Evolutionary conservation across 2,329 filamentous ascomycete species (phyloP).

Genomic region (Cercospora canescens): DNA sequence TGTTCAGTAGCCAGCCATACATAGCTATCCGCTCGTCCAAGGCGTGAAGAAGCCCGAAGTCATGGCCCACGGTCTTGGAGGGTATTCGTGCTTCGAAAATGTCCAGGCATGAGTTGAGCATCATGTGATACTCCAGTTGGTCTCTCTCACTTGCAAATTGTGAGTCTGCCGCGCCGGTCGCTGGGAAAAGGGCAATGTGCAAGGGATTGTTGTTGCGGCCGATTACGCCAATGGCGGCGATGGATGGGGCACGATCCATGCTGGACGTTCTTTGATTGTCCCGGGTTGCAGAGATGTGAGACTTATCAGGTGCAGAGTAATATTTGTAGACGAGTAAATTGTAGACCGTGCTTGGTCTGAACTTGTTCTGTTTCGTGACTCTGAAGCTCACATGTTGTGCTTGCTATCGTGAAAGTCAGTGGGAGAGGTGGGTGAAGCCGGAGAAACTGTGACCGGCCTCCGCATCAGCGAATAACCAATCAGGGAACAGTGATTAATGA

Average conservation of each 20-base stretch:
- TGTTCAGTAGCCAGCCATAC: conserved; percentile 97
- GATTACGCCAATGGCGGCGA: conserved; percentile 91
- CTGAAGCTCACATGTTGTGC: background rate
- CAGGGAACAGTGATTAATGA: background rate
- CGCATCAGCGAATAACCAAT: background rate
- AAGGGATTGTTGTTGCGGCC: conserved; percentile 96
- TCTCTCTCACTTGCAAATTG: conserved; percentile 52
- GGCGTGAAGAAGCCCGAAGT: conserved; percentile 88
- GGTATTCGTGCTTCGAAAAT: conserved; percentile 86
- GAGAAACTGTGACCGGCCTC: background rate
- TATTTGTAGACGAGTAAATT: background rate
- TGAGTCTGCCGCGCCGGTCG: conserved; percentile 37
- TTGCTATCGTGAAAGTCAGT: background rate
- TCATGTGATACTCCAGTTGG: conserved; percentile 85
- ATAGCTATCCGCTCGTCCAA: conserved; percentile 90
- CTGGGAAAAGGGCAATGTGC: conserved; percentile 87
- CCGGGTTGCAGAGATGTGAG: background rate
- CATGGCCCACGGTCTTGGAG: conserved; percentile 72
- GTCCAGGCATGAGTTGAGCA: conserved; percentile 88
- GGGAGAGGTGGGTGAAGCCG: background rate
- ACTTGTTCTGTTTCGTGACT: background rate
- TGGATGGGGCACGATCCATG: conserved; percentile 64
- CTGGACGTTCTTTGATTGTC: background rate
- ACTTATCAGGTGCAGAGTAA: background rate
- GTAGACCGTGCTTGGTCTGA: background rate